Conservation (phyloP, 305 asterid species). For the Solanum hybrid region DNA sequence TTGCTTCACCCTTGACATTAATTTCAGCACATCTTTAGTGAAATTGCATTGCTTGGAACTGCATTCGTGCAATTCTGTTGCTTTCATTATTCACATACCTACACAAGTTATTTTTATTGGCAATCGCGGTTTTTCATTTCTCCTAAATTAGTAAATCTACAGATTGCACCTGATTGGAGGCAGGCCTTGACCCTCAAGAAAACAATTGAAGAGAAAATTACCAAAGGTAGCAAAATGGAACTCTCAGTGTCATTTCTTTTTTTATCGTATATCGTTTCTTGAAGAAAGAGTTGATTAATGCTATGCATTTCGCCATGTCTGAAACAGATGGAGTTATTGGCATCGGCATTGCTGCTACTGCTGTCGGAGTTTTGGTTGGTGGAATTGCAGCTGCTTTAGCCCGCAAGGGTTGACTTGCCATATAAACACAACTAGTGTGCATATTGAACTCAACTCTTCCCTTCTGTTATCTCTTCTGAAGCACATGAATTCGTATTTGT, state of each 20-base stretch:
- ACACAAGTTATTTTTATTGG: not conserved
- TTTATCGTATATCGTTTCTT: not conserved
- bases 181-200: constrained; percentile 62
- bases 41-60: not conserved
- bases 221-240: constrained; percentile 36
- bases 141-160: not conserved
- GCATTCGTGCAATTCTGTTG: not conserved
- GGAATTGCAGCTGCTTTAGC: constrained; percentile 27
- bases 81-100: not conserved
- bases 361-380: constrained; percentile 25
- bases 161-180: constrained; percentile 73
- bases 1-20: not conserved
- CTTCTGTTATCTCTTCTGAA: not conserved
- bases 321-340: constrained; percentile 72
- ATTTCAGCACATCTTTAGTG: not conserved
- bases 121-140: not conserved
- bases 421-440: not conserved
- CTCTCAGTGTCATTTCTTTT: not conserved
- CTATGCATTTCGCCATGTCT: not conserved
- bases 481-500: not conserved
- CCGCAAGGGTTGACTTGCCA: constrained; percentile 9
- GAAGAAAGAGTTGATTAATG: not conserved
- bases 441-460: not conserved
- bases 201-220: constrained; percentile 48
- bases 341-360: constrained; percentile 31